phyloP scores from a whole-genome alignment of 768 basidiomycete genomes.

The Lanmaoa rubissima region DNA sequence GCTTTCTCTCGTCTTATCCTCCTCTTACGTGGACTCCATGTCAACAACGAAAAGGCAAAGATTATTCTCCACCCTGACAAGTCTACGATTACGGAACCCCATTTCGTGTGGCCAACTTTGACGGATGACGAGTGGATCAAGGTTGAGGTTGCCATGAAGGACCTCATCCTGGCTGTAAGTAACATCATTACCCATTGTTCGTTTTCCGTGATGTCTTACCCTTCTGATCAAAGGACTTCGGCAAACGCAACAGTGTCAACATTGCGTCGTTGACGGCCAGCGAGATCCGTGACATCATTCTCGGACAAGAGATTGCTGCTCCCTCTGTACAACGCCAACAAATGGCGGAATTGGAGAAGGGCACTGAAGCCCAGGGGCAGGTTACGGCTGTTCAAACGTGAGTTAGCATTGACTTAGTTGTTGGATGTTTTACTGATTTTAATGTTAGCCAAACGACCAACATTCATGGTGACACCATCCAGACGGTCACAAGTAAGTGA shows the following conservation, averaged over 20 bases:
- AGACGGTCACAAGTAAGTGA: slow-evolving; percentile 83
- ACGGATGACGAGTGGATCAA: slow-evolving; percentile 98
- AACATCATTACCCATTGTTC: not conserved
- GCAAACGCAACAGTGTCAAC: slow-evolving; percentile 98
- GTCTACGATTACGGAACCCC: slow-evolving; percentile 93
- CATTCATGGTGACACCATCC: slow-evolving; percentile 93
- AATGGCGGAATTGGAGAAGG: slow-evolving; percentile 99
- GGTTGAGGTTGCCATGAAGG: slow-evolving; percentile 98
- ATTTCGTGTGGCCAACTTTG: slow-evolving; percentile 96
- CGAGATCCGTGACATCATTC: slow-evolving; percentile 96
- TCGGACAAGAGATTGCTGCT: slow-evolving; percentile 97
- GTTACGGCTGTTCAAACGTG: slow-evolving; percentile 94
- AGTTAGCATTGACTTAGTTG: slow-evolving; percentile 19
- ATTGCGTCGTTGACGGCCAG: slow-evolving; percentile 95
- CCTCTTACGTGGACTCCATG: slow-evolving; percentile 94
- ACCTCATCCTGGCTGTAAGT: slow-evolving; percentile 84
- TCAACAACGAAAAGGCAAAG: slow-evolving; percentile 99
- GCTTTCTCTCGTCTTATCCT: slow-evolving; percentile 98
- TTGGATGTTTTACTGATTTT: slow-evolving; percentile 3
- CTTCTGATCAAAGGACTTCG: slow-evolving; percentile 69
- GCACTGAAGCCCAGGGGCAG: slow-evolving; percentile 89
- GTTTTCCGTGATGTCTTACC: slow-evolving; percentile 12
- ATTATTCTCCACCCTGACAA: slow-evolving; percentile 97
- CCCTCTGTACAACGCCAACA: slow-evolving; percentile 96
- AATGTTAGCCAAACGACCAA: slow-evolving; percentile 83